Conservation (phyloP, 257 asterid species). For the Forsythia suspensa region DNA sequence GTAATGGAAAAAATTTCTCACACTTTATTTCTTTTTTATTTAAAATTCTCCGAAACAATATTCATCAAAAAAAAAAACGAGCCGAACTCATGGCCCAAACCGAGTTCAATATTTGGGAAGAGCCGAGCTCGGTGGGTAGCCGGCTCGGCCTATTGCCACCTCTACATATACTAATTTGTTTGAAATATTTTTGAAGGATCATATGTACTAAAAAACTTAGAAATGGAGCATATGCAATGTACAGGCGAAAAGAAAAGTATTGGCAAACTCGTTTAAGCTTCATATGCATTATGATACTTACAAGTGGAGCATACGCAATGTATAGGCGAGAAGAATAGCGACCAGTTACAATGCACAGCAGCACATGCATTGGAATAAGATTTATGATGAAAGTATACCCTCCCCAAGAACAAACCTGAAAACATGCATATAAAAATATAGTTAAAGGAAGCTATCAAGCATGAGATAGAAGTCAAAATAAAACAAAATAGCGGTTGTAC, state of each 20-base stretch:
- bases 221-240: slow-evolving; percentile 96
- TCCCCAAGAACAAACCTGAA: slow-evolving; percentile 99
- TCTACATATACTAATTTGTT: background rate
- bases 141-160: no score
- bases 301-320: slow-evolving; percentile 96
- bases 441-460: slow-evolving; percentile 16
- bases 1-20: no score
- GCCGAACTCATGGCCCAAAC: no score
- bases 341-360: slow-evolving; percentile 93
- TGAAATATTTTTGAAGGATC: slow-evolving; percentile 1
- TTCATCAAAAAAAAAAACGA: no score
- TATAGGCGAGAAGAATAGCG: slow-evolving; percentile 95
- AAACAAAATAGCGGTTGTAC: slow-evolving; percentile 32
- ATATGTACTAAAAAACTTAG: slow-evolving; percentile 47
- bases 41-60: no score
- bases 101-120: no score
- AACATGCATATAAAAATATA: slow-evolving; percentile 14
- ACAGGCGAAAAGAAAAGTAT: slow-evolving; percentile 67
- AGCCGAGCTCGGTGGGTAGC: no score
- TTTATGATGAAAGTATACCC: slow-evolving; percentile 98
- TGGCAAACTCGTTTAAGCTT: background rate
- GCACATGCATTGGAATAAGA: slow-evolving; percentile 99
- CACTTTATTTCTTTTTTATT: no score
- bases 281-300: slow-evolving; percentile 41
- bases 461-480: background rate